These are phyloP conservation scores for Vanderwaltozyma polyspora DNA, from an alignment of 805 yeast species.

Conservation along the genomic window DNA sequence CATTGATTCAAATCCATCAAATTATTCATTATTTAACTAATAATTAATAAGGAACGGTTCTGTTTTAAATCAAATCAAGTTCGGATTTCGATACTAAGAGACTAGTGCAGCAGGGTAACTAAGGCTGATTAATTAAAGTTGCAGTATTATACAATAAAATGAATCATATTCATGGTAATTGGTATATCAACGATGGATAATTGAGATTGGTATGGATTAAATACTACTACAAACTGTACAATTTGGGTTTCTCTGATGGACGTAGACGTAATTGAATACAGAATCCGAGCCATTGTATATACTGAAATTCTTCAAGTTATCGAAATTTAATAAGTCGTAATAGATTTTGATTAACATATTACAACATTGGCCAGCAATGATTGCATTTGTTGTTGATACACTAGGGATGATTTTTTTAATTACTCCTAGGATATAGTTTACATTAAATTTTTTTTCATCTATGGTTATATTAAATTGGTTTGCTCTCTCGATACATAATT, in stretches of 20 bases:
- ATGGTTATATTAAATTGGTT: constrained; percentile 41
- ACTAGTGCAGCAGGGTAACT: no score
- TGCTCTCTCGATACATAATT: constrained; percentile 50
- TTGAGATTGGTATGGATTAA: no score
- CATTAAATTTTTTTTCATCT: constrained; percentile 52
- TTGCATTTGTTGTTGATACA: constrained; percentile 86
- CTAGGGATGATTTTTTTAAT: constrained; percentile 90
- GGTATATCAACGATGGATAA: no score
- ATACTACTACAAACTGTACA: constrained; percentile 56
- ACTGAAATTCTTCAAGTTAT: constrained; percentile 64
- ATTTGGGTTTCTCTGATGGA: constrained; percentile 44
- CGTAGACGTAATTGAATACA: constrained; percentile 61
- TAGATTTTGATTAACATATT: constrained; percentile 75
- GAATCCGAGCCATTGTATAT: constrained; percentile 79
- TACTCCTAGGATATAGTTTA: constrained; percentile 67
- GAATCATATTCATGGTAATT: no score
- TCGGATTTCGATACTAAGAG: no score
- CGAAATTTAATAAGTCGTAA: constrained; percentile 46
- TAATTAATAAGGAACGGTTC: no score
- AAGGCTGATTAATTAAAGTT: no score
- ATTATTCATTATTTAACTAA: no score
- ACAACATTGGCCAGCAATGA: constrained; percentile 81
- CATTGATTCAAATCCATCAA: no score
- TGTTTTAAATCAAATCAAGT: no score
- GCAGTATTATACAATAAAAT: no score